Conservation (phyloP, 1,139 yeast species). For the Diutina rugosa region DNA sequence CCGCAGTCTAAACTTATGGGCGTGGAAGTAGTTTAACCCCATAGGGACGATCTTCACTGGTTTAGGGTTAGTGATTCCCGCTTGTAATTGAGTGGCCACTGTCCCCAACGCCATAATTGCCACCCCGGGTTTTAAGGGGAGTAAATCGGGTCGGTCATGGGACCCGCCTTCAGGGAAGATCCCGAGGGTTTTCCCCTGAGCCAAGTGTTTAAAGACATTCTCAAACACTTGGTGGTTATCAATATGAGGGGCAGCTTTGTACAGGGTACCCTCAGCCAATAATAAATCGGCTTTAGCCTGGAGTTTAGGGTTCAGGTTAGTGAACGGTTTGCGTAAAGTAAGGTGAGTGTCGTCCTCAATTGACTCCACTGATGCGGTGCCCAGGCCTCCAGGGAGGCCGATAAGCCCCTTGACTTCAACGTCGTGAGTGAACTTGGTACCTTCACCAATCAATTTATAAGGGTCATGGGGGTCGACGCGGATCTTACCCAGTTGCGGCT, state of each 20-base stretch:
- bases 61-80: slow-evolving; percentile 45
- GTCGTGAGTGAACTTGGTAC: slow-evolving; percentile 33
- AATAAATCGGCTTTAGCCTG: slow-evolving; percentile 11
- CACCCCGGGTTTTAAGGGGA: slow-evolving; percentile 35
- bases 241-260: slow-evolving; percentile 48
- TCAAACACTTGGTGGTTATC: slow-evolving; percentile 50
- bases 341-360: slow-evolving; percentile 42
- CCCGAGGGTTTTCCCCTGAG: slow-evolving; percentile 44
- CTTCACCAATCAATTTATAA: slow-evolving; percentile 27
- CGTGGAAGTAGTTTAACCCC: slow-evolving; percentile 34
- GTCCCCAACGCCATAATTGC: slow-evolving; percentile 39
- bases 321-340: slow-evolving; percentile 35
- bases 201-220: slow-evolving; percentile 49
- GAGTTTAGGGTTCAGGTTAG: slow-evolving; percentile 11
- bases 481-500: slow-evolving; percentile 33
- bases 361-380: slow-evolving; percentile 41
- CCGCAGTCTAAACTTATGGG: slow-evolving; percentile 32
- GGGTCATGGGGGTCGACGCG: slow-evolving; percentile 21
- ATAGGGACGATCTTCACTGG: slow-evolving; percentile 35
- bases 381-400: slow-evolving; percentile 48
- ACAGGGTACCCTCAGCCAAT: slow-evolving; percentile 34
- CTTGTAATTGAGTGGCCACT: slow-evolving; percentile 20
- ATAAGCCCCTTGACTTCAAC: slow-evolving; percentile 41
- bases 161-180: slow-evolving; percentile 55
- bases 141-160: slow-evolving; percentile 25